phyloP scores from a whole-genome alignment of 805 yeast genomes.

The Barnettozyma sucrosica region DNA sequence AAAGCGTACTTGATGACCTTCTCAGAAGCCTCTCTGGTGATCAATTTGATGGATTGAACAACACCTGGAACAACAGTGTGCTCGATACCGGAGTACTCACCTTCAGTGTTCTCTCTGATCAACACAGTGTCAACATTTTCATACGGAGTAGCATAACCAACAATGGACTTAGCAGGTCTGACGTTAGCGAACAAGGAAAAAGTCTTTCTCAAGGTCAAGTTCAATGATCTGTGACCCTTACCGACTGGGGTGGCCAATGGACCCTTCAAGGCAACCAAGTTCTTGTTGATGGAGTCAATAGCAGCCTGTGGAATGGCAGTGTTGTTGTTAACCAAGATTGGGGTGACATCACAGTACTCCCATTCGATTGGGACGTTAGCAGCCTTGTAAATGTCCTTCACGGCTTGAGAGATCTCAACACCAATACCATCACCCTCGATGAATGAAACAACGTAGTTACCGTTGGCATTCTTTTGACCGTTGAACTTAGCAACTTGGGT shows the following conservation, averaged over 20 bases:
- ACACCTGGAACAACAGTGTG: constrained; percentile 98
- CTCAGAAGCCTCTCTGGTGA: constrained; percentile 94
- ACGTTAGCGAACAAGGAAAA: constrained; percentile 95
- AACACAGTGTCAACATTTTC: constrained; percentile 87
- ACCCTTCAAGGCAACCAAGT: constrained; percentile 94
- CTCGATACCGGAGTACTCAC: constrained; percentile 99
- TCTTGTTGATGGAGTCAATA: constrained; percentile 85
- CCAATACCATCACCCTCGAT: constrained; percentile 99
- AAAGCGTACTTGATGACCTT: constrained; percentile 95
- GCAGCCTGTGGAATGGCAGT: constrained; percentile 92
- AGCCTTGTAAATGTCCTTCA: constrained; percentile 86
- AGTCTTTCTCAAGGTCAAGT: constrained; percentile 95
- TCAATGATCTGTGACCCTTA: constrained; percentile 96
- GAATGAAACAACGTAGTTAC: constrained; percentile 88
- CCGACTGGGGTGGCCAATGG: constrained; percentile 98
- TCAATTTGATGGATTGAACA: constrained; percentile 94
- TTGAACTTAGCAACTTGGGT: constrained; percentile 58
- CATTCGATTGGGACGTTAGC: constrained; percentile 95
- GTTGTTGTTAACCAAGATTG: constrained; percentile 83
- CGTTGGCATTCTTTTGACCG: constrained; percentile 62
- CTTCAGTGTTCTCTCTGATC: constrained; percentile 99
- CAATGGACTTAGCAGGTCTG: constrained; percentile 91
- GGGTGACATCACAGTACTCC: constrained; percentile 96
- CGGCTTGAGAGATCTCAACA: constrained; percentile 89
- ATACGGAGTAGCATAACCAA: constrained; percentile 82